Conservation (phyloP, 768 basidiomycete genomes). For the Hemileccinum rubropunctum region DNA sequence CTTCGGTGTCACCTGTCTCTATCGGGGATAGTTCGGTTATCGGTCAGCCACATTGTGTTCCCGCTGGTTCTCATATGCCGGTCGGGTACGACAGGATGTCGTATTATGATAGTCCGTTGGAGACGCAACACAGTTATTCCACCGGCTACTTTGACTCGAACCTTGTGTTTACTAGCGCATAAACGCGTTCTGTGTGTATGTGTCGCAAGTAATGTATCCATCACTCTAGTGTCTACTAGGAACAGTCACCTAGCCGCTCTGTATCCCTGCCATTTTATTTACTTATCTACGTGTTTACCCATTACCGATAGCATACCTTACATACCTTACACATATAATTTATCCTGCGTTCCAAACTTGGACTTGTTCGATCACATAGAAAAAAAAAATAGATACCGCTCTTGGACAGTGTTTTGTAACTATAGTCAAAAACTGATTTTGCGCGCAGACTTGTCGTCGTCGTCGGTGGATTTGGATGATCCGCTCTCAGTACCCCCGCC, state of each 20-base stretch:
- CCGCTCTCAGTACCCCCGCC: too few relatives aligned
- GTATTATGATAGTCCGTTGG: slow-evolving; percentile 26
- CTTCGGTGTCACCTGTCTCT: slow-evolving; percentile 20
- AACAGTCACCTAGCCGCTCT: slow-evolving; percentile 17
- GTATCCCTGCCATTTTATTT: slow-evolving; percentile 28
- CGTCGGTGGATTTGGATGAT: too few relatives aligned
- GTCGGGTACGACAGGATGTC: slow-evolving; percentile 26
- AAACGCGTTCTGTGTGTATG: slow-evolving; percentile 5
- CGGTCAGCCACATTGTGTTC: slow-evolving; percentile 23
- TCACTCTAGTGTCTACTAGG: slow-evolving; percentile 14
- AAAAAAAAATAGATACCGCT: not conserved
- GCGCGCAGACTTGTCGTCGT: too few relatives aligned
- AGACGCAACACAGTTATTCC: slow-evolving; percentile 20
- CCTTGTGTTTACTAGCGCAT: slow-evolving; percentile 22
- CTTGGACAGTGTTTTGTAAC: not conserved
- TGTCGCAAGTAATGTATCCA: slow-evolving; percentile 19
- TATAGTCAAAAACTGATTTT: too few relatives aligned
- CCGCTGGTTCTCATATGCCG: slow-evolving; percentile 15
- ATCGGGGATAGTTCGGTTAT: slow-evolving; percentile 11
- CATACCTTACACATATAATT: slow-evolving; percentile 6
- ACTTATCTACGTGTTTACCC: slow-evolving; percentile 17
- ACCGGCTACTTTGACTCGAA: slow-evolving; percentile 21
- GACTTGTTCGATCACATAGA: not conserved
- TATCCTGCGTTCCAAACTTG: slow-evolving; percentile 16
- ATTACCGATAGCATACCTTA: slow-evolving; percentile 17